Conservation (phyloP, 495 filamentous ascomycete species). For the Penicillium roqueforti region DNA sequence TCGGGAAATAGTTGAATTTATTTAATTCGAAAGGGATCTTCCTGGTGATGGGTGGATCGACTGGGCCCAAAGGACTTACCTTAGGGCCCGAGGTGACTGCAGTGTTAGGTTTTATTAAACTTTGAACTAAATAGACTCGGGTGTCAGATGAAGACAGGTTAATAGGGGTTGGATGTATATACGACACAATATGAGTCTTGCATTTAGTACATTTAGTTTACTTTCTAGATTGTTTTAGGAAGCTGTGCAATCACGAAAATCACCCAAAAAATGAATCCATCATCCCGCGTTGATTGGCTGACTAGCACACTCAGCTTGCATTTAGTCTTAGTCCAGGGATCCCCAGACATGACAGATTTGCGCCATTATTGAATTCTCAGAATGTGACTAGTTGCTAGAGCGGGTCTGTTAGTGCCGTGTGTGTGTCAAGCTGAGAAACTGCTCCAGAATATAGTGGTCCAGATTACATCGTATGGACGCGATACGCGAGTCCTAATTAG, state of each 20-base stretch:
- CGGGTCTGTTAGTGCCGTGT: neutral
- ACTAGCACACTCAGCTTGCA: neutral
- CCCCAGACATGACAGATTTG: neutral
- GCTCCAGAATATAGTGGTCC: neutral
- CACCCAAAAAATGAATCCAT: neutral
- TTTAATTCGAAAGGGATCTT: neutral
- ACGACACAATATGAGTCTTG: too few relatives aligned
- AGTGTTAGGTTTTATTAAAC: constrained; percentile 1
- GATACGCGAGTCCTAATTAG: neutral
- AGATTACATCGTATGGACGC: neutral
- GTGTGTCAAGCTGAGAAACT: constrained; percentile 7
- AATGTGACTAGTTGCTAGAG: constrained; percentile 2
- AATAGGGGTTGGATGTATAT: neutral
- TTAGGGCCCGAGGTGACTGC: constrained; percentile 12
- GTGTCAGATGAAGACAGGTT: neutral
- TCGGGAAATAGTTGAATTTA: neutral
- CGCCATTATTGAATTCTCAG: constrained; percentile 1
- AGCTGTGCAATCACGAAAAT: neutral
- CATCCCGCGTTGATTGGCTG: neutral
- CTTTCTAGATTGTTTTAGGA: too few relatives aligned
- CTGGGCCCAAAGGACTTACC: neutral
- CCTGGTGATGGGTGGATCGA: neutral
- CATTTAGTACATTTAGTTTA: too few relatives aligned
- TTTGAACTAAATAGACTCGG: neutral
- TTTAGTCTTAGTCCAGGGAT: neutral